Evolutionary conservation across 805 yeast genomes (phyloP).

Genomic region (Ogataea paradorogensis): DNA sequence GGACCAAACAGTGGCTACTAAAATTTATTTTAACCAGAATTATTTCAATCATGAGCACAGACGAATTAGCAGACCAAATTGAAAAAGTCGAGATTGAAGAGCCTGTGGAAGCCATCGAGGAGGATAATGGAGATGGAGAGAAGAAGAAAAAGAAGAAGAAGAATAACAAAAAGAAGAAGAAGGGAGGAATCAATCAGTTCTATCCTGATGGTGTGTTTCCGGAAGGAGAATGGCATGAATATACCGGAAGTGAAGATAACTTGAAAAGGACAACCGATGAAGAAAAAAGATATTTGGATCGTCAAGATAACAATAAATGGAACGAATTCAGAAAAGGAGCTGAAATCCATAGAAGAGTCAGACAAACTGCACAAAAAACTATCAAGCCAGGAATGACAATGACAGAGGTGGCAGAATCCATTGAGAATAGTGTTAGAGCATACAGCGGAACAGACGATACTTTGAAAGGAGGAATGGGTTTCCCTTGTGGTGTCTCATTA

Average conservation of each 20-base stretch:
- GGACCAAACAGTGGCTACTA: neutral
- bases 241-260: constrained; percentile 56
- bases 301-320: constrained; percentile 62
- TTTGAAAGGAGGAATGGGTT: constrained; percentile 84
- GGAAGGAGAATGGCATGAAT: constrained; percentile 84
- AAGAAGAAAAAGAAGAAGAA: constrained; percentile 50
- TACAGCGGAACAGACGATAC: constrained; percentile 59
- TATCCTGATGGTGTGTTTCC: constrained; percentile 77
- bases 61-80: constrained; percentile 4
- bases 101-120: neutral
- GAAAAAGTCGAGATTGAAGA: constrained; percentile 4
- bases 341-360: constrained; percentile 89
- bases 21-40: constrained; percentile 1
- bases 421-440: constrained; percentile 80
- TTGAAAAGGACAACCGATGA: constrained; percentile 77
- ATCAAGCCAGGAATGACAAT: constrained; percentile 91
- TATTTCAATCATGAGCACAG: constrained; percentile 2
- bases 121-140: constrained; percentile 20
- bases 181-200: constrained; percentile 60
- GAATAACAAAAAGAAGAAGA: constrained; percentile 56
- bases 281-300: constrained; percentile 76
- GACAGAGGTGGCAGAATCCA: constrained; percentile 83
- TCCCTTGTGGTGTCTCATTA: constrained; percentile 95
- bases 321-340: constrained; percentile 94
- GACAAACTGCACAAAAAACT: constrained; percentile 69